These are phyloP conservation scores for Trichoderma parareesei DNA, from an alignment of 495 filamentous ascomycete genomes.

Conservation along the genomic window DNA sequence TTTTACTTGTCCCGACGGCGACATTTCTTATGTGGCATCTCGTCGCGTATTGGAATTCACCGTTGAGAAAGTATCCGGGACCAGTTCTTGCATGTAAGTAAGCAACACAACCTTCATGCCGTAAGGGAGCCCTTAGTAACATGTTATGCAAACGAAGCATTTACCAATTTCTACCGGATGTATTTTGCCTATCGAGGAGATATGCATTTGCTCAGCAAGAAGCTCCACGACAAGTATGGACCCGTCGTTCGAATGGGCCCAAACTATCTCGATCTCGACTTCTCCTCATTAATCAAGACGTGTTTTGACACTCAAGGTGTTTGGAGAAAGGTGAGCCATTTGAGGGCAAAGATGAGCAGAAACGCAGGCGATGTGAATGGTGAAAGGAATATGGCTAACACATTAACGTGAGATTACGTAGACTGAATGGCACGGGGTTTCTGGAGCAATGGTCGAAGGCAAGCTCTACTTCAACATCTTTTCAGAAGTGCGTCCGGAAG, in stretches of 20 bases:
- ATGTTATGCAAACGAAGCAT: conserved; percentile 12
- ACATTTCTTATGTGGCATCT: not conserved
- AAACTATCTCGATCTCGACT: conserved; percentile 31
- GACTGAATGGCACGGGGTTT: conserved; percentile 29
- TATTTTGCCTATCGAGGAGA: conserved; percentile 14
- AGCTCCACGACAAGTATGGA: conserved; percentile 32
- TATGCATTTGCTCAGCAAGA: conserved; percentile 15
- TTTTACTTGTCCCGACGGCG: not conserved
- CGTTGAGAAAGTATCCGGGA: conserved; percentile 26
- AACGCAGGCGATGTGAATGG: not conserved
- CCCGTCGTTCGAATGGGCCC: conserved; percentile 31
- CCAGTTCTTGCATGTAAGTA: conserved; percentile 28
- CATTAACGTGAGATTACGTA: conserved; percentile 3
- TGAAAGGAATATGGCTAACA: too few relatives aligned
- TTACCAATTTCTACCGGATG: conserved; percentile 21
- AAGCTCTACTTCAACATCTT: conserved; percentile 25
- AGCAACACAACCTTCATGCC: not conserved
- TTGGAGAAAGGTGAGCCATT: conserved; percentile 17
- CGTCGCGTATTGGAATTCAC: conserved; percentile 15
- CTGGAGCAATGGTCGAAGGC: conserved; percentile 22
- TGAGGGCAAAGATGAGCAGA: not conserved
- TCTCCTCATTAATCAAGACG: conserved; percentile 21
- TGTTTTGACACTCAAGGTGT: conserved; percentile 18
- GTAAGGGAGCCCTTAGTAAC: not conserved
- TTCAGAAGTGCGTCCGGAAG: conserved; percentile 20